Base-by-base conservation (phyloP, 2,329 filamentous ascomycete genomes). In the Colletotrichum phormii region DNA sequence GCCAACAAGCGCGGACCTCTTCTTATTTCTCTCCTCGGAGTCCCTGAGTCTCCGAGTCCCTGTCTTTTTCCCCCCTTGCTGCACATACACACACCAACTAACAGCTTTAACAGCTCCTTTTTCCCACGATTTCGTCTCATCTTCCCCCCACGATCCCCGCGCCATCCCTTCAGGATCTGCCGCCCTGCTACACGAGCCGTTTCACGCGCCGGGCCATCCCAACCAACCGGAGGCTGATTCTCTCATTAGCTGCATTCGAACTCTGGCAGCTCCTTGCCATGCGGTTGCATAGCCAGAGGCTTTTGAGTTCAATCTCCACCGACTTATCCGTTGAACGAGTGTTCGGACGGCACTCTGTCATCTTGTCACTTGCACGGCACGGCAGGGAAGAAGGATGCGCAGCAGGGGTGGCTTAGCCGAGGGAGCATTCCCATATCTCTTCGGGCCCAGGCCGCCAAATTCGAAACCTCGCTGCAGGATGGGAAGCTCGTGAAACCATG, bases 131-230 rank as follows among this genome's bases (percentile, higher is more conserved):
- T 60, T 64, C 73, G 64, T 71, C 72, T 70, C 59, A 72, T 71
- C 54, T 71, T 67, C 18, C 55, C 70, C 58, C 70, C 61, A 35
- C 62, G 61, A 65, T 33, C 42, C 63, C 66, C 68, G 66, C 72
- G 65, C 74, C 68, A 74, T 67, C 72, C 64, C 72, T 72, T 65
- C 68, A 74, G 35, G 37, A 70, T 54, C 64, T 73, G 61, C 62
- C 57, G 60, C 37, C 54, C 31, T 73, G 74, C 64, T 70, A 74
- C 72, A 53, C 65, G 29, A 64, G 46, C 49, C 37, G 74, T 75
- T 75, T 75, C 74, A 75, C 61, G 49, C 49, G 37, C 51, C 58
- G 42, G 37, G 66, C 53, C 63, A 49, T 65, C 71, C 53, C 67
- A 49, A 54, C 63, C 71, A 64, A 66, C 35, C 22, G 29, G 15